A percentile compares a stretch with the other conserved stretches of the same genome.
These are phyloP conservation scores for Malus hybrid DNA, from an alignment of 331 rosid genomes.

Conservation along the genomic window DNA sequence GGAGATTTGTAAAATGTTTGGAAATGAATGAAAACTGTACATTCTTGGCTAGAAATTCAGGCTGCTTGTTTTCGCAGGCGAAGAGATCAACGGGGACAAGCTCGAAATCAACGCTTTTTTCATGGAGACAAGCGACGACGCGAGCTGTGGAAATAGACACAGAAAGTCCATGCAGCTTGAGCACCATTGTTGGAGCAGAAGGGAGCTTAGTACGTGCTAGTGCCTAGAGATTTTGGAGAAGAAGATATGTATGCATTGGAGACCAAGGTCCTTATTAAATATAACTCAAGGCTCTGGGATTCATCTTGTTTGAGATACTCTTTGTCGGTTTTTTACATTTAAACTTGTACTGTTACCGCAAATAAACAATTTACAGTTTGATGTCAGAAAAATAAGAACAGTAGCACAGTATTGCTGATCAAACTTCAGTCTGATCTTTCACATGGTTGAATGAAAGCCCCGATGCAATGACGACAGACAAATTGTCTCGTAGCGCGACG, in stretches of 20 bases:
- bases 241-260: not conserved
- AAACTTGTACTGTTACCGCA: no score
- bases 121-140: conserved; percentile 53
- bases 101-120: conserved; percentile 58
- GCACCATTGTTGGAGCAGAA: conserved; percentile 27
- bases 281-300: not conserved
- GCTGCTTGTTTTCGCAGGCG: conserved; percentile 40
- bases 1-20: not conserved
- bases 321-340: not conserved
- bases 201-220: not conserved
- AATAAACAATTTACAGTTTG: not conserved
- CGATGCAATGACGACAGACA: not conserved
- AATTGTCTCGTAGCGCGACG: not conserved
- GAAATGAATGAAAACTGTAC: conserved; percentile 14
- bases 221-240: not conserved
- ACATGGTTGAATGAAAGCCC: conserved; percentile 7
- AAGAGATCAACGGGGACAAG: conserved; percentile 52
- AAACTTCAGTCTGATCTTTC: not conserved
- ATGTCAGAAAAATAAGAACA: not conserved
- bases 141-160: conserved; percentile 53
- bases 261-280: not conserved
- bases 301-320: not conserved
- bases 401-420: not conserved
- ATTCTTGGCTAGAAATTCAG: conserved; percentile 62
- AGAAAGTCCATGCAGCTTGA: conserved; percentile 59